Percentiles rank a stretch among this genome's conserved stretches.
Conservation (phyloP, 805 yeast genomes). For the Lipomyces oligophaga region DNA sequence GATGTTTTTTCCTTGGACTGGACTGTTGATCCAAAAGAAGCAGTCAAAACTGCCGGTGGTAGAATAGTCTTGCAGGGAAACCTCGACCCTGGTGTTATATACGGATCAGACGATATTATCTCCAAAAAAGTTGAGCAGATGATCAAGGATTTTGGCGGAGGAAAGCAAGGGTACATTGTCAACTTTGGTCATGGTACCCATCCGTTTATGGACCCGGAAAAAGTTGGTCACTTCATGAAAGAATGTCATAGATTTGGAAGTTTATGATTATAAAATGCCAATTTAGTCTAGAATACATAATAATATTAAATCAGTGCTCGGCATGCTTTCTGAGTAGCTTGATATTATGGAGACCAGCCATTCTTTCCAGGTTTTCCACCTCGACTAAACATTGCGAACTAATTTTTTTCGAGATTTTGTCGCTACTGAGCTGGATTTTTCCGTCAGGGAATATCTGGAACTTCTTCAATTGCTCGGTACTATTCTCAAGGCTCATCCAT, state of each 20-base stretch:
- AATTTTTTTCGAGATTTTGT: slow-evolving; percentile 30
- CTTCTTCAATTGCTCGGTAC: too few species aligned
- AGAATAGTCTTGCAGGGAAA: slow-evolving; percentile 91
- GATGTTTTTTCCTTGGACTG: slow-evolving; percentile 91
- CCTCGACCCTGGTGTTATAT: slow-evolving; percentile 90
- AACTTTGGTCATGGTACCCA: slow-evolving; percentile 98
- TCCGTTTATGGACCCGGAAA: slow-evolving; percentile 94
- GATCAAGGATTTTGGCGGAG: slow-evolving; percentile 92
- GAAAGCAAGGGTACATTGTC: slow-evolving; percentile 83
- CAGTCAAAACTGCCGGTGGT: slow-evolving; percentile 67
- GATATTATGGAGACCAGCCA: slow-evolving; percentile 50
- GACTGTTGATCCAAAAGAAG: slow-evolving; percentile 80
- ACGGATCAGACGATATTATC: slow-evolving; percentile 81
- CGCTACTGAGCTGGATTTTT: slow-evolving; percentile 29
- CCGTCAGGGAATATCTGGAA: slow-evolving; percentile 14
- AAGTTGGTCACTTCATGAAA: slow-evolving; percentile 74
- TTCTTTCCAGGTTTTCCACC: slow-evolving; percentile 37
- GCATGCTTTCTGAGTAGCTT: slow-evolving; percentile 58
- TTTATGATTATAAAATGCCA: background rate
- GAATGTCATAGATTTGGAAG: slow-evolving; percentile 23
- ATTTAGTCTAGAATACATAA: background rate
- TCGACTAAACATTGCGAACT: slow-evolving; percentile 34
- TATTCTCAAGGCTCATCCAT: too few species aligned
- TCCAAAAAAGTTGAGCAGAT: slow-evolving; percentile 76
- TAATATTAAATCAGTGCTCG: slow-evolving; percentile 39